These are phyloP conservation scores for Kodamaea arcana DNA, from an alignment of 1,139 yeast species.

Conservation along the genomic window DNA sequence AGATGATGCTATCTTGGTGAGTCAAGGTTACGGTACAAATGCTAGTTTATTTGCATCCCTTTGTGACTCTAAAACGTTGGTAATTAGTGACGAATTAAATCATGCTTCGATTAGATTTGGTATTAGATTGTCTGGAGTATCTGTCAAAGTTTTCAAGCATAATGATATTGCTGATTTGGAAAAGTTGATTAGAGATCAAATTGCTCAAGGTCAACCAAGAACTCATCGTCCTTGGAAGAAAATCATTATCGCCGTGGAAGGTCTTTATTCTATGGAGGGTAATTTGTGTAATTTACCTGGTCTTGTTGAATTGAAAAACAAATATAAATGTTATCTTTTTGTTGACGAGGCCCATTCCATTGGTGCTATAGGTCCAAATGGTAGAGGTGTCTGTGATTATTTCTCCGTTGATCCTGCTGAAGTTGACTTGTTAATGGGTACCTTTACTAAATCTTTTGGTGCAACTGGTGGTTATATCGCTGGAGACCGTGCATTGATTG, in stretches of 20 bases:
- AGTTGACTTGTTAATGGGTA: conserved; percentile 92
- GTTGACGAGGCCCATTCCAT: conserved; percentile 98
- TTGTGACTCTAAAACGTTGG: conserved; percentile 82
- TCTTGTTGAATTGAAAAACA: conserved; percentile 68
- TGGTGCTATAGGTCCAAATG: conserved; percentile 94
- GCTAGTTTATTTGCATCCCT: conserved; percentile 84
- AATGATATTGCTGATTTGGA: conserved; percentile 85
- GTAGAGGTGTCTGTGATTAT: conserved; percentile 94
- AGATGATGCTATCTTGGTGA: conserved; percentile 79
- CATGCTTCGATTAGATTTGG: conserved; percentile 97
- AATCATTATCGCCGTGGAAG: conserved; percentile 90
- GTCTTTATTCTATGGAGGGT: conserved; percentile 97
- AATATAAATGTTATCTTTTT: conserved; percentile 84
- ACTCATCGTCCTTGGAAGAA: conserved; percentile 98
- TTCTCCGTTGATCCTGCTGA: conserved; percentile 72
- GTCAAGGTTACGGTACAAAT: conserved; percentile 96
- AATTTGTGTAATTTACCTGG: conserved; percentile 84
- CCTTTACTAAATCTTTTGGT: conserved; percentile 95
- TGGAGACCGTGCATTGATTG: conserved; percentile 63
- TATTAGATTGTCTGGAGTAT: conserved; percentile 87
- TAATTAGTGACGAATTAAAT: conserved; percentile 89
- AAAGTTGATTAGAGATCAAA: conserved; percentile 74
- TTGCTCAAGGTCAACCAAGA: conserved; percentile 94
- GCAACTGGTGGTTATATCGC: conserved; percentile 98
- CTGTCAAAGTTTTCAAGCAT: conserved; percentile 88